These are phyloP conservation scores for Podospora bellae-mahoneyi DNA, from an alignment of 495 filamentous ascomycete genomes.

Conservation along the genomic window DNA sequence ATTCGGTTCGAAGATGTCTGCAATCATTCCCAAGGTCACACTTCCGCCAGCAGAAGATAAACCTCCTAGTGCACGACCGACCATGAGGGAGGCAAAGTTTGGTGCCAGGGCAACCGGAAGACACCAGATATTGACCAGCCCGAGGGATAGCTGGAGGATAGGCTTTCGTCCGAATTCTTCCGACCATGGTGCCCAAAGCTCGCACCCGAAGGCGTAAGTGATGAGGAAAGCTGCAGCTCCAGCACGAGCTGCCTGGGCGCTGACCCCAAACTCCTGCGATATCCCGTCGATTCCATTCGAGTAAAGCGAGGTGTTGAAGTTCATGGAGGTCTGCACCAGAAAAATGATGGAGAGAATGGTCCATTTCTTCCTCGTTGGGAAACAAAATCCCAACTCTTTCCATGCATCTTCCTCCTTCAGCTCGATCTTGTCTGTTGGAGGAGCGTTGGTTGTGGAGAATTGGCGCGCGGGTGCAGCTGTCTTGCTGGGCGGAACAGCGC, in stretches of 20 bases:
- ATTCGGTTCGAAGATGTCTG: slow-evolving; percentile 73
- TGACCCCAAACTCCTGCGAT: slow-evolving; percentile 59
- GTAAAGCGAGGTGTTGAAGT: slow-evolving; percentile 77
- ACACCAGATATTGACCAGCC: slow-evolving; percentile 72
- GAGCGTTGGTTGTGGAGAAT: not conserved
- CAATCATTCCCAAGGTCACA: slow-evolving; percentile 79
- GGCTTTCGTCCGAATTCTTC: slow-evolving; percentile 76
- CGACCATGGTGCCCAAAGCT: slow-evolving; percentile 79
- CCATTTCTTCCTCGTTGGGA: slow-evolving; percentile 70
- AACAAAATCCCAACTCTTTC: slow-evolving; percentile 63
- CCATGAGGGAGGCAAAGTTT: slow-evolving; percentile 65
- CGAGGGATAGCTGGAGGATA: slow-evolving; percentile 65
- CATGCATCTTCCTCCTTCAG: slow-evolving; percentile 61
- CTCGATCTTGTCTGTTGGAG: slow-evolving; percentile 45
- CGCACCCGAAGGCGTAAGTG: slow-evolving; percentile 73
- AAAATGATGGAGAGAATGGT: slow-evolving; percentile 70
- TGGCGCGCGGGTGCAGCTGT: not conserved
- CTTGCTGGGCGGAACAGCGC: not conserved
- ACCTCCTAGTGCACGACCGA: slow-evolving; percentile 64
- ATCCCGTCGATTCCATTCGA: slow-evolving; percentile 62
- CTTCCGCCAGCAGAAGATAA: slow-evolving; percentile 72
- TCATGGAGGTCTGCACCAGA: slow-evolving; percentile 77
- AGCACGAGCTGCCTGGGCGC: slow-evolving; percentile 59
- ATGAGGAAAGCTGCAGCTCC: slow-evolving; percentile 71
- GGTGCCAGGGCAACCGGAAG: slow-evolving; percentile 67